Conservation (phyloP, 345 rosid species). For the Lepidium sativum region DNA sequence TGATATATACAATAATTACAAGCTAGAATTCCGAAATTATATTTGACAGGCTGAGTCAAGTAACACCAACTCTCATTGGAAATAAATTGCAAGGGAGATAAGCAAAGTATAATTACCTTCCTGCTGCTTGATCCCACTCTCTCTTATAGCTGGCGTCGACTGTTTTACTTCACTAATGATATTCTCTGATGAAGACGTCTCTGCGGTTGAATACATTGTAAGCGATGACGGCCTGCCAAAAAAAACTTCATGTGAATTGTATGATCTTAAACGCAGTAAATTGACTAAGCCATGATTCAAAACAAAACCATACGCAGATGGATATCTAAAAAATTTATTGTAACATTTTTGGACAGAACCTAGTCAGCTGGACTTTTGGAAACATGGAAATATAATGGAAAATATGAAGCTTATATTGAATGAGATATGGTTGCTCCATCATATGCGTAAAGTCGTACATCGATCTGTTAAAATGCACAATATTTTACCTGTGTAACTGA, state of each 20-base stretch:
- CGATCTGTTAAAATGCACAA: background rate
- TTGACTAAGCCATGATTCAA: background rate
- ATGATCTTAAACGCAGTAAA: background rate
- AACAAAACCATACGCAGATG: background rate
- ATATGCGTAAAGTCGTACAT: background rate
- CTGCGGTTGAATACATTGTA: slow-evolving; percentile 42
- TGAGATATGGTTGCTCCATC: background rate
- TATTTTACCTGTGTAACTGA: slow-evolving; percentile 61
- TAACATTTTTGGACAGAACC: background rate
- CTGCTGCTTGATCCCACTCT: slow-evolving; percentile 60
- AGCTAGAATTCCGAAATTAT: background rate
- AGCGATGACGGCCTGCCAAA: slow-evolving; percentile 57
- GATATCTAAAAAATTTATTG: background rate
- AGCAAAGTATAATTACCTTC: slow-evolving; percentile 41
- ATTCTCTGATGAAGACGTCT: slow-evolving; percentile 69
- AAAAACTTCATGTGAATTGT: background rate
- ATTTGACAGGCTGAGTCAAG: background rate
- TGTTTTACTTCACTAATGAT: slow-evolving; percentile 55
- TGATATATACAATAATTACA: background rate
- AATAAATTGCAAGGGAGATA: background rate
- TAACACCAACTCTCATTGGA: background rate
- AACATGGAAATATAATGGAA: background rate
- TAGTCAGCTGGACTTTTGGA: background rate
- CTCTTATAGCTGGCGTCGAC: slow-evolving; percentile 52
- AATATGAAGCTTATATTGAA: background rate